Evolutionary conservation across 257 asterid species (phyloP).

Genomic region (Nicotiana otophora): DNA sequence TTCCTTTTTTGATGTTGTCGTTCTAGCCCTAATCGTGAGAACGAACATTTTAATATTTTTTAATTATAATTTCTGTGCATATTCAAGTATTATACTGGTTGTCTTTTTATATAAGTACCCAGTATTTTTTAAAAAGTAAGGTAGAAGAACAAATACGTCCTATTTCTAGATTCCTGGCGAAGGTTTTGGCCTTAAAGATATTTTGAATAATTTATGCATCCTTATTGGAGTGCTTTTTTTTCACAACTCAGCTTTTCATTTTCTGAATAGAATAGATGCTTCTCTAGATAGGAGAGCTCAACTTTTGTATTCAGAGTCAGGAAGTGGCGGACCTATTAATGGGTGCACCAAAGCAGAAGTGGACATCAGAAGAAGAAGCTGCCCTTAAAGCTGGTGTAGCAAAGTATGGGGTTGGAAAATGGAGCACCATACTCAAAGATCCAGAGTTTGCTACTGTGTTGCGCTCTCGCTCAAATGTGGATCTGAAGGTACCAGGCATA

Average conservation of each 20-base stretch:
- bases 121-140: not conserved
- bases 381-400: constrained; percentile 95
- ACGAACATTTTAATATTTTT: not conserved
- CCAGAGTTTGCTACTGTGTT: constrained; percentile 65
- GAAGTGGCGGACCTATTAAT: constrained; percentile 25
- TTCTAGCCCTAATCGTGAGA: not conserved
- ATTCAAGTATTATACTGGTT: not conserved
- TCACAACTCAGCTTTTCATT: not conserved
- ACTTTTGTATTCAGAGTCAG: not conserved
- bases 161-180: not conserved
- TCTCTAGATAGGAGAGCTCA: constrained; percentile 5
- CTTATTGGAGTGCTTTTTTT: not conserved
- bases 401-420: constrained; percentile 83
- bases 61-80: not conserved
- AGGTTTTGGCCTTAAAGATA: not conserved
- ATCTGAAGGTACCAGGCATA: constrained; percentile 67
- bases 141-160: not conserved
- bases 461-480: constrained; percentile 90
- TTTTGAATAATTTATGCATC: not conserved
- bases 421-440: constrained; percentile 98
- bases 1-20: not conserved
- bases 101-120: not conserved
- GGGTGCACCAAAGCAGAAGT: constrained; percentile 99
- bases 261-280: not conserved
- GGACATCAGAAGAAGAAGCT: constrained; percentile 98